phyloP scores from a whole-genome alignment of 2,329 filamentous ascomycete genomes.

The Colletotrichum liriopes region DNA sequence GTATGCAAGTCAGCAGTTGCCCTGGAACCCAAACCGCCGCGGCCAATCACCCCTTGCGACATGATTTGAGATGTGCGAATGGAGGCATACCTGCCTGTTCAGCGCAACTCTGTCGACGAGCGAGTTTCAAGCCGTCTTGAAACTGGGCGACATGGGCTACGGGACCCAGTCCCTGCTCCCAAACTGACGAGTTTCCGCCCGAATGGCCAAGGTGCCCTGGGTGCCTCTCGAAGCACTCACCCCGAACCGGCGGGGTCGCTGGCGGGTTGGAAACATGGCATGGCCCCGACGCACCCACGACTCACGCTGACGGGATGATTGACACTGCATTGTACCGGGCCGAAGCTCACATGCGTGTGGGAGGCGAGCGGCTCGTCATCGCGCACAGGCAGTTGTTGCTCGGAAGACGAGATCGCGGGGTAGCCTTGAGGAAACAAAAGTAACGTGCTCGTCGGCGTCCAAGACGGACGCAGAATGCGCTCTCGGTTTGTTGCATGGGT shows the following conservation, averaged over 20 bases:
- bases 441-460: background rate
- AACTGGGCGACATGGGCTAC: constrained; percentile 9
- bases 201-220: background rate
- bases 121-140: constrained; percentile 31
- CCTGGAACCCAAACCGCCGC: background rate
- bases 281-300: background rate
- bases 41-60: constrained; percentile 16
- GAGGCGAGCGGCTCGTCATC: background rate
- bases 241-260: constrained; percentile 36
- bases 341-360: constrained; percentile 31
- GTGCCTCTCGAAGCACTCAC: constrained; percentile 2
- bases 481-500: background rate
- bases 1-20: background rate
- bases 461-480: background rate
- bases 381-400: constrained; percentile 6
- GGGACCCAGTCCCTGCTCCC: constrained; percentile 20
- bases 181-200: too few relatives aligned
- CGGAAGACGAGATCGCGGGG: background rate
- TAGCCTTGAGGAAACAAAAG: background rate
- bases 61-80: constrained; percentile 29
- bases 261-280: background rate
- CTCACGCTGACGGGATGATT: constrained; percentile 20
- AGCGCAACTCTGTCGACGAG: constrained; percentile 15
- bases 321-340: constrained; percentile 12
- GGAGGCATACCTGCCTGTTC: constrained; percentile 17